Evolutionary conservation across 2,329 filamentous ascomycete genomes (phyloP).

Genomic region (Apiospora aurea): DNA sequence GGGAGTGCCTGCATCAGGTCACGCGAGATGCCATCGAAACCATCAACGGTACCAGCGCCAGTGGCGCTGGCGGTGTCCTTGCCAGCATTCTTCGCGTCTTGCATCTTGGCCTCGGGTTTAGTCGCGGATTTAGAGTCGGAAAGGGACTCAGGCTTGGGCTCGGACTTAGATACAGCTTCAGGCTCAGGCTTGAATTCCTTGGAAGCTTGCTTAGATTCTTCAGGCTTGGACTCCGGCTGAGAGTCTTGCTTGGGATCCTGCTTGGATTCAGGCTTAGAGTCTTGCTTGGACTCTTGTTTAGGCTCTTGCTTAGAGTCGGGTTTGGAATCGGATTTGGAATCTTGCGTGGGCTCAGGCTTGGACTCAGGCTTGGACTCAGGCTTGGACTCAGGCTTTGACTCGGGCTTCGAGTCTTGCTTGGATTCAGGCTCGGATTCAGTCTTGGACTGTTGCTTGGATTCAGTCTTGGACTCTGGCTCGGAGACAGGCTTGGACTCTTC

Average conservation of each 20-base stretch:
- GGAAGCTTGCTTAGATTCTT: background rate
- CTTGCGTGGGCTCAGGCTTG: background rate
- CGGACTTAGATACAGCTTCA: too few species aligned
- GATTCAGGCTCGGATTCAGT: background rate
- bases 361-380: background rate
- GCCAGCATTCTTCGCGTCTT: slow-evolving; percentile 1
- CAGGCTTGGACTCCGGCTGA: background rate
- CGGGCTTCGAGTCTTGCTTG: background rate
- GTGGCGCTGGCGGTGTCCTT: background rate
- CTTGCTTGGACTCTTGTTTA: background rate
- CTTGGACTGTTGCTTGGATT: background rate
- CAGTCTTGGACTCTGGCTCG: background rate
- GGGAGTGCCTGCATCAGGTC: slow-evolving; percentile 28
- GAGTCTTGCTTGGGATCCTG: background rate
- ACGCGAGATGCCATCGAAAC: slow-evolving; percentile 12
- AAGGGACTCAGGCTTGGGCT: background rate
- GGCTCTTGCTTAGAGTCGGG: too few species aligned
- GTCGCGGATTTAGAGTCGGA: background rate
- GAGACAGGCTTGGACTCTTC: background rate
- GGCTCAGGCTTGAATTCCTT: background rate
- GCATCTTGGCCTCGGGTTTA: slow-evolving; percentile 24
- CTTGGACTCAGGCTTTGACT: background rate
- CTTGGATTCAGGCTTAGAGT: too few species aligned
- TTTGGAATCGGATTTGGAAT: background rate
- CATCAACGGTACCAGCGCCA: background rate